These are phyloP conservation scores for Mycena kentingensis DNA, from an alignment of 768 basidiomycete species.

Conservation along the genomic window DNA sequence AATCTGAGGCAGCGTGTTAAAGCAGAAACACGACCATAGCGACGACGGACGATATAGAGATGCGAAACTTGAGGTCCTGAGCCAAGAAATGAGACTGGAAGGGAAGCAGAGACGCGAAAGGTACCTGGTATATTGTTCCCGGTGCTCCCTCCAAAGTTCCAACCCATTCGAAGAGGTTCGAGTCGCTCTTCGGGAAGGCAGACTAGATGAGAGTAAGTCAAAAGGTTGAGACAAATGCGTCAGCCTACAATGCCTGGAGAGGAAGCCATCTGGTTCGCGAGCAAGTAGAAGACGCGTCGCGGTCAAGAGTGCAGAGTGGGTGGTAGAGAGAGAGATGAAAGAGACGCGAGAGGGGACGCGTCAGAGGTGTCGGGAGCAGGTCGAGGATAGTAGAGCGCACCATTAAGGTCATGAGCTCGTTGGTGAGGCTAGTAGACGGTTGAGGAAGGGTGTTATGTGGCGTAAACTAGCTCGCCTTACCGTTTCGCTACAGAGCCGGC, in stretches of 20 bases:
- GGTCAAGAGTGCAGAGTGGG: too few relatives aligned
- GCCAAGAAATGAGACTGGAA: too few relatives aligned
- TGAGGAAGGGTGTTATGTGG: slow-evolving; percentile 12
- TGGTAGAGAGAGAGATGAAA: slow-evolving; percentile 16
- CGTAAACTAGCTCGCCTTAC: slow-evolving; percentile 40
- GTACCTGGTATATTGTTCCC: slow-evolving; percentile 78
- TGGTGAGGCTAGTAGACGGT: slow-evolving; percentile 58
- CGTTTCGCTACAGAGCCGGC: slow-evolving; percentile 85
- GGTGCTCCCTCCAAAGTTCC: slow-evolving; percentile 84
- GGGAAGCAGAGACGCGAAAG: too few relatives aligned
- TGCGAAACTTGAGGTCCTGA: slow-evolving; percentile 81
- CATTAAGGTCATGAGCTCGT: slow-evolving; percentile 88
- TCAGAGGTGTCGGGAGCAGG: neutral
- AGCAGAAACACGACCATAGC: neutral
- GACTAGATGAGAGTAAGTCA: slow-evolving; percentile 51
- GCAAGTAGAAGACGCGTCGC: too few relatives aligned
- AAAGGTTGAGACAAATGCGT: neutral
- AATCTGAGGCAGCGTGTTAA: neutral
- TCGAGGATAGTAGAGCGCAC: slow-evolving; percentile 40
- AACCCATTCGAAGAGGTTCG: slow-evolving; percentile 87
- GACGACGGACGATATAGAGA: slow-evolving; percentile 77
- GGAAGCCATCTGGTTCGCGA: slow-evolving; percentile 74
- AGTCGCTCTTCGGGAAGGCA: slow-evolving; percentile 86
- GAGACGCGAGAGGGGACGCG: slow-evolving; percentile 10
- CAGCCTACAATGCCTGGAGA: slow-evolving; percentile 80